Conservation (phyloP, 768 basidiomycete genomes). For the Erythrobasidium yunnanense region DNA sequence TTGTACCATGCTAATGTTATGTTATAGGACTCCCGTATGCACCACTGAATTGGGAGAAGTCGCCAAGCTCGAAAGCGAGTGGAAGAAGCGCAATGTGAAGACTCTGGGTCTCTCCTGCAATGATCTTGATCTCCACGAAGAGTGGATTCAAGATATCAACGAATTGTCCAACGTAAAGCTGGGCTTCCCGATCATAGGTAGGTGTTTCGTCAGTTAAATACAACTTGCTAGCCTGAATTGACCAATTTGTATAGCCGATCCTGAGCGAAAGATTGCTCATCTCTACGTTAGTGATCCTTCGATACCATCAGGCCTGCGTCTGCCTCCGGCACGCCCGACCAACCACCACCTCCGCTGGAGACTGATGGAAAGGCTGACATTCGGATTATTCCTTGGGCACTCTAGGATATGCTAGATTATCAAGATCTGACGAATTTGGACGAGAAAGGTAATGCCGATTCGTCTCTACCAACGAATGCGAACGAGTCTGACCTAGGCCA, state of each 20-base stretch:
- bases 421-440: conserved; percentile 73
- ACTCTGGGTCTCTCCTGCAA: conserved; percentile 68
- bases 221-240: too few relatives aligned
- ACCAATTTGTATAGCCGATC: too few relatives aligned
- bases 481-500: too few relatives aligned
- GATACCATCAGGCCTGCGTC: too few relatives aligned
- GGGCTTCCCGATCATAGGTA: conserved; percentile 94
- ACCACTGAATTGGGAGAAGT: conserved; percentile 97
- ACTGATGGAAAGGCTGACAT: too few relatives aligned
- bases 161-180: conserved; percentile 59
- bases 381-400: conserved; percentile 27
- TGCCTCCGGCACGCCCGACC: too few relatives aligned
- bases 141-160: conserved; percentile 74
- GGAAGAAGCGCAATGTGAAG: conserved; percentile 77
- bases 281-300: conserved; percentile 32
- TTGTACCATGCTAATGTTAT: not conserved
- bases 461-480: too few relatives aligned
- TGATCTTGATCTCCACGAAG: conserved; percentile 65
- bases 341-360: too few relatives aligned
- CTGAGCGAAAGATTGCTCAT: conserved; percentile 66
- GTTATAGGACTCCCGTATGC: conserved; percentile 48
- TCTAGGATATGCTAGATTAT: conserved; percentile 93
- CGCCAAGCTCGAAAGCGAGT: conserved; percentile 73
- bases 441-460: too few relatives aligned
- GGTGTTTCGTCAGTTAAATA: too few relatives aligned